Conservation (phyloP, 108 stramenopile species). For the Nitzschia sp. region DNA sequence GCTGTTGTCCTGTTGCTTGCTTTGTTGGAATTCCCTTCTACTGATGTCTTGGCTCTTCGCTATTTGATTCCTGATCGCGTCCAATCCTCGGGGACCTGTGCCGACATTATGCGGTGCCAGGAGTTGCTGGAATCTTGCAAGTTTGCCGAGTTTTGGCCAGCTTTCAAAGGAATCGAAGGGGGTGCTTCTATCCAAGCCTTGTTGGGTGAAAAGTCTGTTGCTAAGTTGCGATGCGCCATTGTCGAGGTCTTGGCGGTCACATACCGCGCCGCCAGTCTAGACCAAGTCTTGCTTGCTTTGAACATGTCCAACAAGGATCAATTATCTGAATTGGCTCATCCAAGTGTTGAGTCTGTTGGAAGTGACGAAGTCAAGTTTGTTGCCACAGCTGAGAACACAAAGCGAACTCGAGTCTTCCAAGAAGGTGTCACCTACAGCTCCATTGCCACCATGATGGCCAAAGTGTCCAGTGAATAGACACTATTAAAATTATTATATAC, state of each 20-base stretch:
- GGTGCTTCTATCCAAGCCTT: slow-evolving; percentile 44
- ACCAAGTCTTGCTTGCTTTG: slow-evolving; percentile 49
- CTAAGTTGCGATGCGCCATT: slow-evolving; percentile 51
- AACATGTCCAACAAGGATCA: slow-evolving; percentile 46
- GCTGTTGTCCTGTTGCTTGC: slow-evolving; percentile 59
- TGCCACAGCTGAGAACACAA: slow-evolving; percentile 69
- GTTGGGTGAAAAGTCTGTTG: slow-evolving; percentile 39
- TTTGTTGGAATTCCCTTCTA: slow-evolving; percentile 61
- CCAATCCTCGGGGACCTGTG: slow-evolving; percentile 57
- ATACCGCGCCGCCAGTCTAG: slow-evolving; percentile 61
- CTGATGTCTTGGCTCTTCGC: slow-evolving; percentile 64
- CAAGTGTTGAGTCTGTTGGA: slow-evolving; percentile 36
- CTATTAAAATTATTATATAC: background rate
- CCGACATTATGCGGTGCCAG: slow-evolving; percentile 56
- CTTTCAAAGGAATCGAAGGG: slow-evolving; percentile 46
- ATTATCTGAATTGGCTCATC: slow-evolving; percentile 35
- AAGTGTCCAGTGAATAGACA: slow-evolving; percentile 36
- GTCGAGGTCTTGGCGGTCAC: slow-evolving; percentile 61
- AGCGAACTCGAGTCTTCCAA: slow-evolving; percentile 64
- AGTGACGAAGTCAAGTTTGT: slow-evolving; percentile 58
- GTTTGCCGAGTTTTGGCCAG: slow-evolving; percentile 77
- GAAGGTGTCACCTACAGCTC: slow-evolving; percentile 47
- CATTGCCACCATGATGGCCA: slow-evolving; percentile 48
- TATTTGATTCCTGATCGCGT: slow-evolving; percentile 74
- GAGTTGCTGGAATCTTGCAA: slow-evolving; percentile 70